Evolutionary conservation across 768 basidiomycete genomes (phyloP).

Genomic region (Hebeloma cylindrosporum): DNA sequence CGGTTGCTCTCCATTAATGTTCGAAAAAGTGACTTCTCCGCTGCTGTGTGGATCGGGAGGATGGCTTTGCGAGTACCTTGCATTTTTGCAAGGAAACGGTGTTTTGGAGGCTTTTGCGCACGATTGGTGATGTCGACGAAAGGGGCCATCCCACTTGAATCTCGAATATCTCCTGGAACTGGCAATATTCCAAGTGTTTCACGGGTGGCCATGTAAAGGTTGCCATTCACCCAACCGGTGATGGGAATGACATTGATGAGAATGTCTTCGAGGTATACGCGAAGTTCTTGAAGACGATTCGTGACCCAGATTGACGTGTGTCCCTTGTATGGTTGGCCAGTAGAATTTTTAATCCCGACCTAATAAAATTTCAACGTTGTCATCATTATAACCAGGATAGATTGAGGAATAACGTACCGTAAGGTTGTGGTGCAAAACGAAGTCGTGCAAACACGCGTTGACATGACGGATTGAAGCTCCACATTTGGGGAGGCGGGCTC

Average conservation of each 20-base stretch:
- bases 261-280: constrained; percentile 7
- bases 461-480: constrained; percentile 25
- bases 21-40: constrained; percentile 20
- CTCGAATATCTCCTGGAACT: constrained; percentile 8
- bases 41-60: constrained; percentile 23
- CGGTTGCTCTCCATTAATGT: constrained; percentile 16
- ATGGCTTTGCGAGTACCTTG: constrained; percentile 26
- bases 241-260: constrained; percentile 6
- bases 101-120: constrained; percentile 6
- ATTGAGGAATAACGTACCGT: constrained; percentile 19
- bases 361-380: constrained; percentile 5
- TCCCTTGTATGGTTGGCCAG: constrained; percentile 21
- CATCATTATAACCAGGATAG: background rate
- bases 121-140: background rate
- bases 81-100: constrained; percentile 22
- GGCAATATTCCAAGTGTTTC: constrained; percentile 19
- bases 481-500: constrained; percentile 20
- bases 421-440: constrained; percentile 28
- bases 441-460: constrained; percentile 24
- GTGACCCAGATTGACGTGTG: constrained; percentile 26
- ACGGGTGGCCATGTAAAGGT: constrained; percentile 17
- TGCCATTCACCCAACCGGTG: constrained; percentile 21
- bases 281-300: constrained; percentile 22
- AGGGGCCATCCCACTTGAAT: constrained; percentile 10
- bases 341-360: constrained; percentile 26